Conservation (phyloP, 345 rosid genomes). For the Isatis tinctoria region DNA sequence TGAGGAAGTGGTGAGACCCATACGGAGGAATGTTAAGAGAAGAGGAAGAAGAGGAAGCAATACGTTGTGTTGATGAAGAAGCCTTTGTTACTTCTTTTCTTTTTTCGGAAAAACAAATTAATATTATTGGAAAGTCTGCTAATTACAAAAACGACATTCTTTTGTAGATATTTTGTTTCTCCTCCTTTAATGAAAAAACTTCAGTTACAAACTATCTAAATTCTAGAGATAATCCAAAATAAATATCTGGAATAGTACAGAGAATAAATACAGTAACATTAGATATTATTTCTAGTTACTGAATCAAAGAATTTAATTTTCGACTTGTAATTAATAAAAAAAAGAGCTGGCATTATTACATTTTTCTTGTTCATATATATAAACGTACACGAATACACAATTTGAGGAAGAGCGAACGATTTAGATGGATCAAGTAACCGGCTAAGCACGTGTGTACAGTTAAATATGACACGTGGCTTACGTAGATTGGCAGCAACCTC, state of each 20-base stretch:
- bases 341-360: not conserved
- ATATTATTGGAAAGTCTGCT: slow-evolving; percentile 9
- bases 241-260: not conserved
- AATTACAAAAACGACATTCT: slow-evolving; percentile 34
- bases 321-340: not conserved
- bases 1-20: slow-evolving; percentile 29
- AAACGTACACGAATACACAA: slow-evolving; percentile 17
- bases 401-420: not conserved
- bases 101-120: not conserved
- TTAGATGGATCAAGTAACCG: slow-evolving; percentile 23
- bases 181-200: not conserved
- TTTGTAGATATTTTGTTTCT: slow-evolving; percentile 16
- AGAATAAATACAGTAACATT: not conserved
- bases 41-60: slow-evolving; percentile 19
- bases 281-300: not conserved
- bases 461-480: slow-evolving; percentile 1
- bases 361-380: not conserved
- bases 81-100: slow-evolving; percentile 6
- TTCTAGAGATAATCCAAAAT: not conserved
- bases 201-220: slow-evolving; percentile 25
- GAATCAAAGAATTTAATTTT: not conserved
- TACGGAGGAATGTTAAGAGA: slow-evolving; percentile 23
- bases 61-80: slow-evolving; percentile 21
- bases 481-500: slow-evolving; percentile 9
- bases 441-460: slow-evolving; percentile 24